Percentiles rank a stretch among this genome's conserved stretches.
phyloP scores from a whole-genome alignment of 1,139 yeast species.

The Pichia inconspicua region DNA sequence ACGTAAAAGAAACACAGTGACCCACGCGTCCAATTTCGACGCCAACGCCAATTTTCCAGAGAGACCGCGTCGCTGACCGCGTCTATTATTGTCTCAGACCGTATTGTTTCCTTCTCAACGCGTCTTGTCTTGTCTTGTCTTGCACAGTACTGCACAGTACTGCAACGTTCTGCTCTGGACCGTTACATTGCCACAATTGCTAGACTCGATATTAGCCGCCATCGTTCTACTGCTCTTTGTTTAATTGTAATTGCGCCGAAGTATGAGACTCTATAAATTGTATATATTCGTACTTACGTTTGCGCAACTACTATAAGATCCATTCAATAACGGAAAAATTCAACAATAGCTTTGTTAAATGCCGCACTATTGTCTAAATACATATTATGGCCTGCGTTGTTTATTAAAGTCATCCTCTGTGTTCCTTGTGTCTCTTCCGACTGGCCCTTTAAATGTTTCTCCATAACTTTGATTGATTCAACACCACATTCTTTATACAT shows the following conservation, averaged over 20 bases:
- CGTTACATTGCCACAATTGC: too few species aligned
- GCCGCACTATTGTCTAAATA: conserved; percentile 66
- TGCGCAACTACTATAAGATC: too few species aligned
- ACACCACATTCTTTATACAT: conserved; percentile 75
- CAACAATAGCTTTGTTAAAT: conserved; percentile 44
- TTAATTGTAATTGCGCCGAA: too few species aligned
- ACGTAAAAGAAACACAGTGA: conserved; percentile 2
- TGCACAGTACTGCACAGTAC: too few species aligned
- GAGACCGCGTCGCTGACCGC: neutral
- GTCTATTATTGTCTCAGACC: too few species aligned
- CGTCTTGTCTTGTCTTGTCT: too few species aligned
- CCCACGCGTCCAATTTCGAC: neutral
- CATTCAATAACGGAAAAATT: conserved; percentile 32
- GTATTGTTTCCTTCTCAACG: too few species aligned
- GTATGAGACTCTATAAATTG: too few species aligned
- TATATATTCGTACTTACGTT: neutral
- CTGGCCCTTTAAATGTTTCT: conserved; percentile 6
- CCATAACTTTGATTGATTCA: conserved; percentile 37
- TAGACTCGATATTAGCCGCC: too few species aligned
- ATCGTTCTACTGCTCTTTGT: too few species aligned
- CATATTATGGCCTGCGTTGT: conserved; percentile 68
- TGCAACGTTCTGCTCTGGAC: too few species aligned
- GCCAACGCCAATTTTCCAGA: too few species aligned
- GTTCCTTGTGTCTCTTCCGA: neutral
- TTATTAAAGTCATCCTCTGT: conserved; percentile 29